phyloP scores from a whole-genome alignment of 2,329 filamentous ascomycete species.

The Diplodia intermedia region DNA sequence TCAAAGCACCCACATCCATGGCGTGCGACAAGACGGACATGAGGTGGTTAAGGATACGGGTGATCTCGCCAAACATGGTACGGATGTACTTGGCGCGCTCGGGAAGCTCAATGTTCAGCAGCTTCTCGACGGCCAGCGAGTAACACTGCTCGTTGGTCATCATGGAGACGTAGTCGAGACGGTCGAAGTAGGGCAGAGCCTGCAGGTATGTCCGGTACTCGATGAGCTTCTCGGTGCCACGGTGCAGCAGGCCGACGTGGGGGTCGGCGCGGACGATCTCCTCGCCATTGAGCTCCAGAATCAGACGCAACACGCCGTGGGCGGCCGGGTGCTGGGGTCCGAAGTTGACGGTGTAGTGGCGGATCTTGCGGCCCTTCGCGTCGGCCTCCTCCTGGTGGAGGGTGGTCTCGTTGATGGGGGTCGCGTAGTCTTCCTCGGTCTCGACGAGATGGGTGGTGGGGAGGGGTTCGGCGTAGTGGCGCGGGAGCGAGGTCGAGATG shows the following conservation, averaged over 20 bases:
- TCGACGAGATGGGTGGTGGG: conserved; percentile 48
- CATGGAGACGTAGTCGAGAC: conserved; percentile 99
- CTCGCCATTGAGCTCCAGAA: conserved; percentile 96
- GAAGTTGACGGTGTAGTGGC: conserved; percentile 99
- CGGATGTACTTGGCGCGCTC: conserved; percentile 96
- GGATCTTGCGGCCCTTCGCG: conserved; percentile 78
- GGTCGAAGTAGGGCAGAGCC: conserved; percentile 97
- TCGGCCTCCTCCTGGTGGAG: conserved; percentile 52
- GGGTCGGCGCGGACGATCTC: conserved; percentile 96
- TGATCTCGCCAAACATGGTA: conserved; percentile 94
- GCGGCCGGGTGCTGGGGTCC: conserved; percentile 98
- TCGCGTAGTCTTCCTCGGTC: conserved; percentile 67
- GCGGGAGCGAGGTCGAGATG: conserved; percentile 70
- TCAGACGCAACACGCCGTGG: conserved; percentile 96
- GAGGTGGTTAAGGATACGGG: conserved; percentile 91
- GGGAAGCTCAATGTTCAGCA: conserved; percentile 95
- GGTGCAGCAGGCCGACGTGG: conserved; percentile 93
- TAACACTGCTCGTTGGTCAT: conserved; percentile 99
- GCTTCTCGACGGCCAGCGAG: conserved; percentile 93
- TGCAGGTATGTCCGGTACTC: conserved; percentile 99
- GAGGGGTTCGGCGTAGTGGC: conserved; percentile 66
- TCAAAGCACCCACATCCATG: conserved; percentile 98
- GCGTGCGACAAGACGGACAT: conserved; percentile 98
- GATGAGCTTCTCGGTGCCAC: conserved; percentile 98
- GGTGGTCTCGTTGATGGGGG: conserved; percentile 54